Percentiles rank a stretch among this genome's conserved stretches.
Evolutionary conservation across 2,329 filamentous ascomycete genomes (phyloP).

Genomic region (Epicoccum nigrum): DNA sequence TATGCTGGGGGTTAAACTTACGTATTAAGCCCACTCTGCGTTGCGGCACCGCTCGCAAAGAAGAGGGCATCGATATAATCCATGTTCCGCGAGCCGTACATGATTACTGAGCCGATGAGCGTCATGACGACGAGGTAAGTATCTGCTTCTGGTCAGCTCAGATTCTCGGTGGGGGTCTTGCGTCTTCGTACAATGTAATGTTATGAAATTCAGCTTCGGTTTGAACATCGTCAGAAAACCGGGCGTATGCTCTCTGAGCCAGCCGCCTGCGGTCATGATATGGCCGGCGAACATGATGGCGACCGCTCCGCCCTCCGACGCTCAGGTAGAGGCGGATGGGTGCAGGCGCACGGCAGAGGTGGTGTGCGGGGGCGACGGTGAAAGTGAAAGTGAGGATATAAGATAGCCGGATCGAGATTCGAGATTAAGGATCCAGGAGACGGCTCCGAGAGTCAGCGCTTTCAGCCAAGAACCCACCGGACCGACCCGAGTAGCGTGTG

Average conservation of each 20-base stretch:
- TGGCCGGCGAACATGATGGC: constrained; percentile 38
- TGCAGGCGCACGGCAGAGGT: constrained; percentile 1
- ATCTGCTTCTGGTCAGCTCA: constrained; percentile 59
- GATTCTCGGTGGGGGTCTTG: background rate
- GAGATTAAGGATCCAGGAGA: constrained; percentile 5
- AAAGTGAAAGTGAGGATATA: background rate
- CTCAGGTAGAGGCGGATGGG: background rate
- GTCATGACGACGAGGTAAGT: constrained; percentile 78
- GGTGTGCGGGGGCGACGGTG: constrained; percentile 1
- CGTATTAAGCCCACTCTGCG: constrained; percentile 93
- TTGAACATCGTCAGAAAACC: constrained; percentile 36
- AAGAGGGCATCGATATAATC: constrained; percentile 87
- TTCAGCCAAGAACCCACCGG: constrained; percentile 13
- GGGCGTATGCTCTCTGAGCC: constrained; percentile 38
- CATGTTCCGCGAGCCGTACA: constrained; percentile 71
- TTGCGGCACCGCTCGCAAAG: constrained; percentile 83
- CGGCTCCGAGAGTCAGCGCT: constrained; percentile 2
- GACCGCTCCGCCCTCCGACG: constrained; percentile 6
- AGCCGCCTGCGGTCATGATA: constrained; percentile 37
- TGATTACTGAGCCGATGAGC: constrained; percentile 75
- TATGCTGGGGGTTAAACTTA: constrained; percentile 26
- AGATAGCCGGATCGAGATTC: no score
- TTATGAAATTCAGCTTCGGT: constrained; percentile 81
- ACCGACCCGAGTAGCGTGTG: constrained; percentile 20
- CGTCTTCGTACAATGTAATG: constrained; percentile 68